Conservation (phyloP, 805 yeast species). For the Nakazawaea populi region DNA sequence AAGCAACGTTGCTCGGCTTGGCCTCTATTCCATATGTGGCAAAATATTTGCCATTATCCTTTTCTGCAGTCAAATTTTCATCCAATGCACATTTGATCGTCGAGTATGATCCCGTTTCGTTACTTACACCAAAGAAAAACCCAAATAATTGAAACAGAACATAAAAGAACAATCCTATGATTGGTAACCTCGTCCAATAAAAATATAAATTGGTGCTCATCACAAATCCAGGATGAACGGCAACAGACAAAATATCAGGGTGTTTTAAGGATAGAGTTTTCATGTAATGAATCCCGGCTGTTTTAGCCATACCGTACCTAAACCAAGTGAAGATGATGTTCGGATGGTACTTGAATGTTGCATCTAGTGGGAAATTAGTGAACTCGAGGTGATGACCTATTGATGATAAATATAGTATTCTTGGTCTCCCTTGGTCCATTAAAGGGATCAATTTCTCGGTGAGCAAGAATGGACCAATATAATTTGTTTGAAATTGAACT, state of each 20-base stretch:
- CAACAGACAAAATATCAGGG: conserved; percentile 56
- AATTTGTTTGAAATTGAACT: conserved; percentile 74
- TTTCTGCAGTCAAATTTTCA: conserved; percentile 37
- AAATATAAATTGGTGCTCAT: conserved; percentile 73
- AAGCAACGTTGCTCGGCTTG: conserved; percentile 53
- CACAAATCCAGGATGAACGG: conserved; percentile 85
- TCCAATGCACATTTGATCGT: conserved; percentile 59
- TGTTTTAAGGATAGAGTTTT: conserved; percentile 57
- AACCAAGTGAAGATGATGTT: conserved; percentile 70
- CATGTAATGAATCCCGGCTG: conserved; percentile 70
- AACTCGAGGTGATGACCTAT: conserved; percentile 55
- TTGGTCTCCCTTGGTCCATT: conserved; percentile 33
- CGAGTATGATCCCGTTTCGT: conserved; percentile 66
- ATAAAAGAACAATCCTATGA: conserved; percentile 75
- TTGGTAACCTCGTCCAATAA: conserved; percentile 73
- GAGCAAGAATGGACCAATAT: conserved; percentile 66
- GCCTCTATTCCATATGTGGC: conserved; percentile 54
- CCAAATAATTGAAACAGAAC: conserved; percentile 65
- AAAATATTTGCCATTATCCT: conserved; percentile 66
- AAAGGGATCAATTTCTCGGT: conserved; percentile 54
- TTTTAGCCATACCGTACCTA: conserved; percentile 72
- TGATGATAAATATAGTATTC: conserved; percentile 61
- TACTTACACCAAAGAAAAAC: conserved; percentile 60
- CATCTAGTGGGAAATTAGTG: conserved; percentile 39
- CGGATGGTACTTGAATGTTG: conserved; percentile 53